A percentile compares a stretch with the other conserved stretches of the same genome.
Evolutionary conservation across 257 asterid species (phyloP).

Genomic region (Solanum piurae): DNA sequence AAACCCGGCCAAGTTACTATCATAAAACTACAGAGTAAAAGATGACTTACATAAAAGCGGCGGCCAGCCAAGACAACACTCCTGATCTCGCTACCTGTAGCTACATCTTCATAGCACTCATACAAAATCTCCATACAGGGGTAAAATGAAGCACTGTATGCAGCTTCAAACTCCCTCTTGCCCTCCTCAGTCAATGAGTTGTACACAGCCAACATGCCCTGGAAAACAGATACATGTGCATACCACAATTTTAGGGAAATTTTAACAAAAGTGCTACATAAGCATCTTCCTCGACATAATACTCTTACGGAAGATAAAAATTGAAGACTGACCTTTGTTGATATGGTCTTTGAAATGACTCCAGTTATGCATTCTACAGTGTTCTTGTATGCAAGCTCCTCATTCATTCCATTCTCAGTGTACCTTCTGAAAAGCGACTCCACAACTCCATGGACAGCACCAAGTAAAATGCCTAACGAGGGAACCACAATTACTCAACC

Average conservation of each 20-base stretch:
- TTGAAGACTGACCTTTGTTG: slow-evolving; percentile 53
- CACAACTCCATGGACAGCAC: slow-evolving; percentile 96
- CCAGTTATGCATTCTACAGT: slow-evolving; percentile 95
- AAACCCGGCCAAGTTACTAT: neutral
- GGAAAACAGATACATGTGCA: neutral
- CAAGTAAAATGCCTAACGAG: slow-evolving; percentile 74
- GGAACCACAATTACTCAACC: slow-evolving; percentile 3
- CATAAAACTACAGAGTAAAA: neutral
- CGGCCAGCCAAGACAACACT: slow-evolving; percentile 98
- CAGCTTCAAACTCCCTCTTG: slow-evolving; percentile 72
- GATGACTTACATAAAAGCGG: slow-evolving; percentile 62
- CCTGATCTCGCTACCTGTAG: slow-evolving; percentile 83
- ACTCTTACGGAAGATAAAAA: neutral
- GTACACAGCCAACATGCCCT: slow-evolving; percentile 94
- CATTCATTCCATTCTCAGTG: slow-evolving; percentile 86
- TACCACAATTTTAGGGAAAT: neutral
- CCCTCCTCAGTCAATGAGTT: slow-evolving; percentile 64
- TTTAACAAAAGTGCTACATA: neutral
- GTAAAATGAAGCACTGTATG: slow-evolving; percentile 84
- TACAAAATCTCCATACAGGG: slow-evolving; percentile 98
- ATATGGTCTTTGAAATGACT: slow-evolving; percentile 69
- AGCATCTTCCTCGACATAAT: neutral
- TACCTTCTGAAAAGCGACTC: slow-evolving; percentile 87
- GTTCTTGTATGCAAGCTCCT: slow-evolving; percentile 87
- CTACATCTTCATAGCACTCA: slow-evolving; percentile 96